Base-by-base conservation (phyloP, 2,329 filamentous ascomycete species). In the Colletotrichum caudatum region DNA sequence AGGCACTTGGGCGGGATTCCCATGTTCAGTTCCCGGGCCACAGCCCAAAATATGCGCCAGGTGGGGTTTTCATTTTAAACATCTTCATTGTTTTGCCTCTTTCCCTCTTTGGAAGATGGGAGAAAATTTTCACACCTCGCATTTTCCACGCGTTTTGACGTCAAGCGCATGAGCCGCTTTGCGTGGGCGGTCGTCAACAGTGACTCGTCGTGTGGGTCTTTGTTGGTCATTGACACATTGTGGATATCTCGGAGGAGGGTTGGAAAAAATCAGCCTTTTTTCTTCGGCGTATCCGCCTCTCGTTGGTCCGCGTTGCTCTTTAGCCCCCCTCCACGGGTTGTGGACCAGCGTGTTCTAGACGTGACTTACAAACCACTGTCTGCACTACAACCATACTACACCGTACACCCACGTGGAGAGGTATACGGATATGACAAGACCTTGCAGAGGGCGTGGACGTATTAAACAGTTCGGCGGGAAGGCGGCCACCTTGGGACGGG, bases 91-190 rank as follows among this genome's bases (percentile, higher is more conserved):
- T 59, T 20, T 46, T 29, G 44, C 18, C 20, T 61, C 53, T 8
- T 37, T 26, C 11, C 26, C 9, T n/a, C 18, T 46, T 18, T 12
- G 29, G 18, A 51, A n/a, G 3, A 18, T 51, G 35, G 35, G 35
- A 54, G 53, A 44, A 65, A 39, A 35, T 68, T 60, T 54, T 41
- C 61, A 41, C 48, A 64, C 54, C 39, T 41, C 61, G 61, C 35
- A 18, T 54, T 41, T 64, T 8, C 37, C 61, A 44, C 48, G 48
- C 50, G 39, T 41, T 54, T 57, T 57, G 68, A 67, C 68, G 50
- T 67, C 68, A 67, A 67, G 50, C 46, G 46, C 39, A 41, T n/a
- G 33, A 29, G 20, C 37, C 68, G 67, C 18, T 62, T 57, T 53
- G 33, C 63, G 26, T 66, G 41, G 63, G 62, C 57, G 20, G 20